Percentiles rank a stretch among this genome's conserved stretches.
These are phyloP conservation scores for Tubosaeta sp. DNA, from an alignment of 768 basidiomycete species.

Conservation along the genomic window DNA sequence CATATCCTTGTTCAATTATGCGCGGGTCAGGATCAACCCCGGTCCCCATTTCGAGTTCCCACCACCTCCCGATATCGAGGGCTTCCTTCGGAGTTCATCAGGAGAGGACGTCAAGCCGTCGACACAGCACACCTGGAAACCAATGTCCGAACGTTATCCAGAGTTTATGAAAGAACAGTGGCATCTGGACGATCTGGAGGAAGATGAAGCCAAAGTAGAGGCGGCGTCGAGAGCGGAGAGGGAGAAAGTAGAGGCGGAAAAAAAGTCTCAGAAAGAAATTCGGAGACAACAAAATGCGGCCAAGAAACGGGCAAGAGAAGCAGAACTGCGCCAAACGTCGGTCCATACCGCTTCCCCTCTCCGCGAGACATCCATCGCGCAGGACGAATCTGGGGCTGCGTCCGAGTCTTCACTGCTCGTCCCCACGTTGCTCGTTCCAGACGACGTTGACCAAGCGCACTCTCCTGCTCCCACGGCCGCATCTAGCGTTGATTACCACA, in stretches of 20 bases:
- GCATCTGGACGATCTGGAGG: conserved; percentile 71
- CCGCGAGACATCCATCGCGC: conserved; percentile 28
- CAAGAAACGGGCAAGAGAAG: conserved; percentile 46
- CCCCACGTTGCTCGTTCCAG: conserved; percentile 20
- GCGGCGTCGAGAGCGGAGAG: conserved; percentile 40
- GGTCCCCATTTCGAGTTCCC: conserved; percentile 83
- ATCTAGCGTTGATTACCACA: conserved; percentile 43
- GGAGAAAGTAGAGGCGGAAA: conserved; percentile 36
- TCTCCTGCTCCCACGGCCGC: conserved; percentile 51
- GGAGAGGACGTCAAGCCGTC: conserved; percentile 31
- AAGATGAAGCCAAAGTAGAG: conserved; percentile 54
- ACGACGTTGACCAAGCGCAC: conserved; percentile 33
- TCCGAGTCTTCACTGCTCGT: conserved; percentile 25
- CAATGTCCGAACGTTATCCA: conserved; percentile 77
- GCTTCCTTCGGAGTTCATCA: conserved; percentile 40
- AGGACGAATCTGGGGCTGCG: conserved; percentile 23
- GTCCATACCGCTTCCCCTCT: conserved; percentile 22
- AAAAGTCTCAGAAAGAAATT: conserved; percentile 42
- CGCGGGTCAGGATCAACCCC: conserved; percentile 77
- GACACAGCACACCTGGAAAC: conserved; percentile 57
- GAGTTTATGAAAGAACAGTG: conserved; percentile 86
- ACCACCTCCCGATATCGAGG: conserved; percentile 76
- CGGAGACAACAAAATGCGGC: conserved; percentile 52
- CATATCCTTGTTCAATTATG: conserved; percentile 89
- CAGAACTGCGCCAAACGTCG: conserved; percentile 20